Base-by-base conservation (phyloP, 768 basidiomycete species). In the Chiua virens region DNA sequence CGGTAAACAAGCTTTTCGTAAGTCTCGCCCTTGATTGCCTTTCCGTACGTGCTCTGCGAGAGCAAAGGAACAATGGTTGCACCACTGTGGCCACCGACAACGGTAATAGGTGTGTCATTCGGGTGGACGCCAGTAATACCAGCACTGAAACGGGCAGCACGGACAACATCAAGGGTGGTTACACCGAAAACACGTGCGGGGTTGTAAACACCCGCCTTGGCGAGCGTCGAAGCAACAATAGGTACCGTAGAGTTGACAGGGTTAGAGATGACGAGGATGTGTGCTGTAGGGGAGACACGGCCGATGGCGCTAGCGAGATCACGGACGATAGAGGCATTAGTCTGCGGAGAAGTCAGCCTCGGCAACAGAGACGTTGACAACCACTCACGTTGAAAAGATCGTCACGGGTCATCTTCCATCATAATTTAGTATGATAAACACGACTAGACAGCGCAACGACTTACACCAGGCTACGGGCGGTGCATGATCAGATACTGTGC, bases 231-330 rank as follows among this genome's bases (percentile, higher is more conserved):
- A 40, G 94, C 93, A 60, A 97, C 94, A 62, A 99, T 97, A 63
- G 97, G 96, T 53, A 98, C 97, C 55, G 97, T 98, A 45, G 89
- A 91, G 80, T 92, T 93, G 79, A 97, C 96, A 48, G 96, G 96
- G 86, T 99, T 99, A 62, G 95, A 96, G 73, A 99, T 99, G 74
- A 98, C 86, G 60, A 93, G 84, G 65, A 98, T 80, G 74, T 90
- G 85, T n/a, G 97, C 97, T 45, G 86, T 82, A 47, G 97, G 95
- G 35, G 91, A 73, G 51, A 90, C 85, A 54, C 92, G 89, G 60
- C 83, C 90, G 55, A 94, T 81, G 14, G 93, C 87, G 43, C 86
- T 73, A 32, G 96, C 96, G 59, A 99, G 90, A 79, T 95, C 94
- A 49, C 93, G 89, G 65, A 98, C 93, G 66, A 99, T 98, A 53